Percentiles rank a stretch among this genome's conserved stretches.
These are phyloP conservation scores for Colletotrichum agaves DNA, from an alignment of 2,329 filamentous ascomycete species.

Conservation along the genomic window DNA sequence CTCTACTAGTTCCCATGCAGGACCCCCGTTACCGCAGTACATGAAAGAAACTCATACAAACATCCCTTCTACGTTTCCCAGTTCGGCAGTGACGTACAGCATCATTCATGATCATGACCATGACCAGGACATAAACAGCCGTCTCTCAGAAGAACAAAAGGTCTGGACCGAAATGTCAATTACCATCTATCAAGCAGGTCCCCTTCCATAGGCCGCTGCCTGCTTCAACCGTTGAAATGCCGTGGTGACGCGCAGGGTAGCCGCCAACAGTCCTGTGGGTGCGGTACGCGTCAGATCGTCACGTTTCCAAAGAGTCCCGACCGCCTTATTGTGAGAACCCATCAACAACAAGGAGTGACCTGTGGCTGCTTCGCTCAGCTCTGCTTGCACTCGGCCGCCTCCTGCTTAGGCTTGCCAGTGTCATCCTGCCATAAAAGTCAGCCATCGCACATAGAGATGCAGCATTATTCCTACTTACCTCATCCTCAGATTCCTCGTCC, in stretches of 20 bases:
- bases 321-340: constrained; percentile 20
- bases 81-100: constrained; percentile 34
- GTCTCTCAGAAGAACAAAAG: constrained; percentile 19
- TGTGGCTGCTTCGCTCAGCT: constrained; percentile 69
- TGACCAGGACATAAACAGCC: constrained; percentile 28
- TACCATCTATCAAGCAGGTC: constrained; percentile 38
- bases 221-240: constrained; percentile 9
- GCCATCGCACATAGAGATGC: constrained; percentile 14
- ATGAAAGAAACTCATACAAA: constrained; percentile 7
- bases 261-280: constrained; percentile 5
- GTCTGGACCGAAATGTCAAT: constrained; percentile 30
- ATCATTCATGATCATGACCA: constrained; percentile 31
- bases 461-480: constrained; percentile 60
- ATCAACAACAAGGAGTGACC: constrained; percentile 43
- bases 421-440: constrained; percentile 71
- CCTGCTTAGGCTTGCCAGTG: constrained; percentile 89
- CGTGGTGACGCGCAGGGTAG: constrained; percentile 4
- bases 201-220: constrained; percentile 12
- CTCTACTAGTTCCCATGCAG: constrained; percentile 19
- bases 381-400: constrained; percentile 96
- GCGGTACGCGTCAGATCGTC: constrained; percentile 16
- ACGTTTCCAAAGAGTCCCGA: constrained; percentile 14
- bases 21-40: constrained; percentile 5
- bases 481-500: constrained; percentile 82
- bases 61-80: constrained; percentile 24